Base-by-base conservation (phyloP, 192 early-diverging fungal species). In the Entomortierella lignicola region DNA sequence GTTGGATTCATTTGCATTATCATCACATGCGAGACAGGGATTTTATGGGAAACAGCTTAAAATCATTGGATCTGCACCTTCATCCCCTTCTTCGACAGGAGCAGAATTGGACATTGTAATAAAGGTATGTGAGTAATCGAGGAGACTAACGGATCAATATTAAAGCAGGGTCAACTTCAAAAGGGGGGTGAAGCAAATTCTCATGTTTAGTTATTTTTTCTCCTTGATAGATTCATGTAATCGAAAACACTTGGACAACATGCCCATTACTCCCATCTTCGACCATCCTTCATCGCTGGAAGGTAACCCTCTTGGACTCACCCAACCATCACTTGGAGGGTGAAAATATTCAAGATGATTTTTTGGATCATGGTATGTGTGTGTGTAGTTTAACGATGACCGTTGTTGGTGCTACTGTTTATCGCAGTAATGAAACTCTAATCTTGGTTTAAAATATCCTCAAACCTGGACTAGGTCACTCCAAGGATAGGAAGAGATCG, bases 11-110 rank as follows among this genome's bases (percentile, higher is more conserved):
- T 69, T 79, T 31, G 41, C 63, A 15, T 61, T 57, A 10, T 17
- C 51, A 18, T 42, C 75, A 11, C 75, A 79, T 25, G 27, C 62
- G 18, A 79, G 70, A 41, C 75, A 79, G 43, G 75, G 75, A 29
- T 79, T 59, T 27, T 79, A 79, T 43, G 68, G 75, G 13, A 79
- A 79, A 31, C 75, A 79, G n/a, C 57, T 79, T 12, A 79, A 70
- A 56, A 60, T 79, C 67, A 70, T 66, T 32, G 75, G 75, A 1
- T 51, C 63, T 29, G 32, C 55, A 27, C 43, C 59, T 18, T 42
- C 73, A 10, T 57, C 66, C 20, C 43, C 58, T 1, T 61, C 58
- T n/a, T 21, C 61, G 37, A 63, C 66, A 8, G 73, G 73, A 11
- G 61, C 61, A 51, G 73, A 77, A 52, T 39, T 77, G 61, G 73